phyloP scores from a whole-genome alignment of 306 rosid genomes.

The Fagus crenata region DNA sequence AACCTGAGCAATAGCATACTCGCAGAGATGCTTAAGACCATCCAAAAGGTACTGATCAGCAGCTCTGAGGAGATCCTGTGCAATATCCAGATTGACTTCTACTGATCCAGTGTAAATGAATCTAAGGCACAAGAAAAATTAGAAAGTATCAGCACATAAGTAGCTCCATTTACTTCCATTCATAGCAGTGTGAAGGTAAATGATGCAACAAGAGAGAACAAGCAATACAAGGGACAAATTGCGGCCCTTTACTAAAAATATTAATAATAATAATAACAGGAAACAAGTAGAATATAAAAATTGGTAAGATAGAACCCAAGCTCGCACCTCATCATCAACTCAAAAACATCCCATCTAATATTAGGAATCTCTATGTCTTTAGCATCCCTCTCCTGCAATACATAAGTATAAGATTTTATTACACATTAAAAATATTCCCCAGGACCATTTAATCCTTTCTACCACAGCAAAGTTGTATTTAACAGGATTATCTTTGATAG shows the following conservation, averaged over 20 bases:
- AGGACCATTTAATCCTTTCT: slow-evolving; percentile 9
- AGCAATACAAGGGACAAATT: not conserved
- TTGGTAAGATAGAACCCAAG: slow-evolving; percentile 28
- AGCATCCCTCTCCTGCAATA: slow-evolving; percentile 93
- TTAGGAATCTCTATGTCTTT: slow-evolving; percentile 97
- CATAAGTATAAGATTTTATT: slow-evolving; percentile 17
- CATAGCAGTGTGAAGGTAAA: not conserved
- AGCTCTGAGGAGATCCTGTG: slow-evolving; percentile 63
- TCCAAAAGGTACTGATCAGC: slow-evolving; percentile 84
- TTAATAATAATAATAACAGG: not conserved
- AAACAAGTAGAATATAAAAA: not conserved
- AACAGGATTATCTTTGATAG: not conserved
- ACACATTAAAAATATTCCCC: not conserved
- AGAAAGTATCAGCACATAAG: slow-evolving; percentile 4
- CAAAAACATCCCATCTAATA: slow-evolving; percentile 96
- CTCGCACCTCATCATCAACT: slow-evolving; percentile 98
- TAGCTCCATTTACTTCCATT: not conserved
- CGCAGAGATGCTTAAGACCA: slow-evolving; percentile 67
- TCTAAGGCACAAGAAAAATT: slow-evolving; percentile 30
- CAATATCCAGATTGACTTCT: slow-evolving; percentile 48
- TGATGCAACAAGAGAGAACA: not conserved
- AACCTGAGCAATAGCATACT: slow-evolving; percentile 62
- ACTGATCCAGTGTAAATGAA: slow-evolving; percentile 64
- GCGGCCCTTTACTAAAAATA: too few species aligned
- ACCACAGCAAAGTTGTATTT: not conserved